Evolutionary conservation across 306 rosid genomes (phyloP).

Genomic region (Begonia masoniana): DNA sequence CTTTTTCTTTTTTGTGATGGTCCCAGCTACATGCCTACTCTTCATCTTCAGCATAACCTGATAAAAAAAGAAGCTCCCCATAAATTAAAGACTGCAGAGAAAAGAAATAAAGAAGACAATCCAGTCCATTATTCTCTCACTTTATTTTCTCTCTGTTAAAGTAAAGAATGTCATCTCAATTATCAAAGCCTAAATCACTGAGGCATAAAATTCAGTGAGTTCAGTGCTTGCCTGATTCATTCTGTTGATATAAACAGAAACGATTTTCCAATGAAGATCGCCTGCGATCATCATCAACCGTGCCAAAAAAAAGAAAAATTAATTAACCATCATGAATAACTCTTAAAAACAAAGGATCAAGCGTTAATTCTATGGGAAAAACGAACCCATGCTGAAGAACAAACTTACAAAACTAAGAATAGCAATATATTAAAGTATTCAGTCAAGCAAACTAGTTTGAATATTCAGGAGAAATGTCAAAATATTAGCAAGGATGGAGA

Average conservation of each 20-base stretch:
- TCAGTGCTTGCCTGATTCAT: slow-evolving; percentile 53
- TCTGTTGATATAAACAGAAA: slow-evolving; percentile 75
- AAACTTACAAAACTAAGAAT: too few relatives aligned
- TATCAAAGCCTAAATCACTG: neutral
- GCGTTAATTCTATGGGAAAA: too few relatives aligned
- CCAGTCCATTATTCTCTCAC: slow-evolving; percentile 1
- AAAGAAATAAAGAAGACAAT: neutral
- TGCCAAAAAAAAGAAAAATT: neutral
- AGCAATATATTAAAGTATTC: too few relatives aligned
- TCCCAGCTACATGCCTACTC: slow-evolving; percentile 99
- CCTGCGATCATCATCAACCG: slow-evolving; percentile 55
- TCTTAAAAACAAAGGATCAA: neutral
- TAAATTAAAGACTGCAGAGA: neutral
- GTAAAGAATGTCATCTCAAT: neutral
- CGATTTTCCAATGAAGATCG: slow-evolving; percentile 96
- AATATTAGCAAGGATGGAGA: too few relatives aligned
- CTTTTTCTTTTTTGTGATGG: slow-evolving; percentile 99
- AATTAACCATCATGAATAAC: neutral
- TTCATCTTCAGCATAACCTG: slow-evolving; percentile 98
- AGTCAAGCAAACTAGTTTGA: neutral
- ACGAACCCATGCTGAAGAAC: too few relatives aligned
- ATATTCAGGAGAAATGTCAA: neutral
- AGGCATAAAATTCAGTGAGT: too few relatives aligned
- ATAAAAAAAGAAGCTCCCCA: slow-evolving; percentile 28
- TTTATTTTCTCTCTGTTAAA: neutral